Percentiles rank a stretch among this genome's conserved stretches.
Evolutionary conservation across 2,329 filamentous ascomycete genomes (phyloP).

Genomic region (Biscogniauxia marginata): DNA sequence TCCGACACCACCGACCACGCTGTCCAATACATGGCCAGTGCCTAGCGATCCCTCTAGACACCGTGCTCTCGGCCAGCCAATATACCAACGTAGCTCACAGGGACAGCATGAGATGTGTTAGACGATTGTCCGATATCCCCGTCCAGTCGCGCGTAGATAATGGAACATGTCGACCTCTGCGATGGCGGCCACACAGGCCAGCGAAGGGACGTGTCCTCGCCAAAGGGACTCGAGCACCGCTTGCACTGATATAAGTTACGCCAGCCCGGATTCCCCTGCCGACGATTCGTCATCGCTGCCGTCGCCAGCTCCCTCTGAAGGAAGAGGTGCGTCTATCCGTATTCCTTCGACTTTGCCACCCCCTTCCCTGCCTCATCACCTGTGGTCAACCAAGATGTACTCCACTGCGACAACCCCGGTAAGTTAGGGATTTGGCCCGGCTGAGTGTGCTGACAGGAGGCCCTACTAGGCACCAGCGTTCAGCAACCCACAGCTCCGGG

Average conservation of each 20-base stretch:
- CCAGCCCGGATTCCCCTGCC: slow-evolving; percentile 11
- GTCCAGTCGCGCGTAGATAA: slow-evolving; percentile 15
- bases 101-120: neutral
- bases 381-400: neutral
- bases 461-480: slow-evolving; percentile 24
- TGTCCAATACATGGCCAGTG: no score
- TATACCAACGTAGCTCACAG: neutral
- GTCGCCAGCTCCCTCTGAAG: slow-evolving; percentile 17
- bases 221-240: slow-evolving; percentile 12
- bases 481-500: slow-evolving; percentile 13
- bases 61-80: neutral
- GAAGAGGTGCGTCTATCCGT: slow-evolving; percentile 11
- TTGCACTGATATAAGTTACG: neutral
- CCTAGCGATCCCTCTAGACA: neutral
- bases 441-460: slow-evolving; percentile 5
- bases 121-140: neutral
- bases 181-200: slow-evolving; percentile 21
- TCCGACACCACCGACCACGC: no score
- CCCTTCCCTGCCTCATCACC: no score
- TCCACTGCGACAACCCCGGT: neutral
- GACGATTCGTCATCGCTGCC: slow-evolving; percentile 4
- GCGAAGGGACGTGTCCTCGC: slow-evolving; percentile 19
- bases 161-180: slow-evolving; percentile 31
- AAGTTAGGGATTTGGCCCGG: neutral
- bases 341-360: no score